These are phyloP conservation scores for Scalesia atractyloides DNA, from an alignment of 129 eudicot genomes.

Conservation along the genomic window DNA sequence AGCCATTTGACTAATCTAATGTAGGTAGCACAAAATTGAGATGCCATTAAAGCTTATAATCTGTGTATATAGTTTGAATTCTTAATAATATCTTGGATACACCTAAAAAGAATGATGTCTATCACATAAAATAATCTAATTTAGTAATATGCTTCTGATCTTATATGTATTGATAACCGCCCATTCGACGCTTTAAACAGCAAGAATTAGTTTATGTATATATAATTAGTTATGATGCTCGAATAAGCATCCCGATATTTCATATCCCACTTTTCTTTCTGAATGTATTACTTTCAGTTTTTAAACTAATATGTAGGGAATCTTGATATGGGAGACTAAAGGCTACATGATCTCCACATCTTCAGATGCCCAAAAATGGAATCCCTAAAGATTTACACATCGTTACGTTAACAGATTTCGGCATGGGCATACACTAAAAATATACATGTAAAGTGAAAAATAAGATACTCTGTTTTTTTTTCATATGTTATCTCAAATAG, in stretches of 20 bases:
- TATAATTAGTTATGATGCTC: conserved; percentile 37
- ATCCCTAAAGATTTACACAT: conserved; percentile 26
- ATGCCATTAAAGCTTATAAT: conserved; percentile 1
- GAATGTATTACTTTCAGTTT: conserved; percentile 22
- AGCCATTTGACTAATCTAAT: conserved; percentile 24
- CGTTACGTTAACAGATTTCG: conserved; percentile 6
- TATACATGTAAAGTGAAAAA: not conserved
- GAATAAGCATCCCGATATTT: conserved; percentile 34
- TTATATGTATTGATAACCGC: conserved; percentile 26
- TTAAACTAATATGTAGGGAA: conserved; percentile 34
- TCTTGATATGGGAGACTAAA: conserved; percentile 29
- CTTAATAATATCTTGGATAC: not conserved
- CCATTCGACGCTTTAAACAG: conserved; percentile 34
- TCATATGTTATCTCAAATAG: conserved; percentile 17
- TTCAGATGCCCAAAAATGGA: conserved; percentile 34
- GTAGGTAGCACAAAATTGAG: conserved; percentile 13
- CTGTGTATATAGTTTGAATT: conserved; percentile 26
- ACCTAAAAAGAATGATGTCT: conserved; percentile 11
- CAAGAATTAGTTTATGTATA: conserved; percentile 31
- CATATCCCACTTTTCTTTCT: conserved; percentile 29
- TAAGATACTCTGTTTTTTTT: not conserved
- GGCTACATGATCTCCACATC: conserved; percentile 38
- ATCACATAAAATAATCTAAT: conserved; percentile 29
- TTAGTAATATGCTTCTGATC: conserved; percentile 25
- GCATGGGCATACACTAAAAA: not conserved